Percentiles rank a stretch among this genome's conserved stretches.
phyloP scores from a whole-genome alignment of 176 grass and related monocot genomes.

The Hordeum vulgare region DNA sequence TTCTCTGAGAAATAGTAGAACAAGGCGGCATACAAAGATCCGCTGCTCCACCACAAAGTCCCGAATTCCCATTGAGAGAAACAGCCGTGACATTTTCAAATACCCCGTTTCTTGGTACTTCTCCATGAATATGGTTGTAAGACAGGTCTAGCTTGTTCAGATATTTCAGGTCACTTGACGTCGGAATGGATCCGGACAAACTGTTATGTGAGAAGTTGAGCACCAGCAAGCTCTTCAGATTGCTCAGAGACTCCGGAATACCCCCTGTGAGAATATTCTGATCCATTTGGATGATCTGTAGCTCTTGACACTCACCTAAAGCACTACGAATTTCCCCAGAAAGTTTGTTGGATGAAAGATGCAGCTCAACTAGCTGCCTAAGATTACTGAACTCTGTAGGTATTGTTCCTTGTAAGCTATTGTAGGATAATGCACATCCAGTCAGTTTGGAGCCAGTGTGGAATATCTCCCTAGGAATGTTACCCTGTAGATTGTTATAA shows the following conservation, averaged over 20 bases:
- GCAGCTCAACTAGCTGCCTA: neutral
- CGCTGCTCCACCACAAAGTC: conserved; percentile 22
- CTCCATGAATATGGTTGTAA: neutral
- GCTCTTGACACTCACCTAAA: conserved; percentile 11
- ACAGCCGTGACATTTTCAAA: neutral
- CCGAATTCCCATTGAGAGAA: neutral
- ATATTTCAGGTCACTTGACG: neutral
- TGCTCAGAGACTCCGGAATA: neutral
- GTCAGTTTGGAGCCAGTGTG: neutral
- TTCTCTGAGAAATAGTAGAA: neutral
- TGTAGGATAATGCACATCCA: neutral
- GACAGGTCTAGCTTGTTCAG: conserved; percentile 9
- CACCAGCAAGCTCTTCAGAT: neutral
- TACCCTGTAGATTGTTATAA: conserved; percentile 22
- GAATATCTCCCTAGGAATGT: neutral
- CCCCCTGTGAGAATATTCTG: neutral
- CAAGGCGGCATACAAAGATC: conserved; percentile 19
- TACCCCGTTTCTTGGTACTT: neutral
- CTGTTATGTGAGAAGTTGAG: neutral
- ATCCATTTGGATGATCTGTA: neutral
- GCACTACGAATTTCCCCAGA: neutral
- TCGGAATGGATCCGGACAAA: neutral
- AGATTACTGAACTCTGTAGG: neutral
- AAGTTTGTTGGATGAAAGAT: conserved; percentile 16
- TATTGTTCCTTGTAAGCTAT: conserved; percentile 11